Base-by-base conservation (phyloP, 208 protist genomes). In the Trichomonas vaginalis region DNA sequence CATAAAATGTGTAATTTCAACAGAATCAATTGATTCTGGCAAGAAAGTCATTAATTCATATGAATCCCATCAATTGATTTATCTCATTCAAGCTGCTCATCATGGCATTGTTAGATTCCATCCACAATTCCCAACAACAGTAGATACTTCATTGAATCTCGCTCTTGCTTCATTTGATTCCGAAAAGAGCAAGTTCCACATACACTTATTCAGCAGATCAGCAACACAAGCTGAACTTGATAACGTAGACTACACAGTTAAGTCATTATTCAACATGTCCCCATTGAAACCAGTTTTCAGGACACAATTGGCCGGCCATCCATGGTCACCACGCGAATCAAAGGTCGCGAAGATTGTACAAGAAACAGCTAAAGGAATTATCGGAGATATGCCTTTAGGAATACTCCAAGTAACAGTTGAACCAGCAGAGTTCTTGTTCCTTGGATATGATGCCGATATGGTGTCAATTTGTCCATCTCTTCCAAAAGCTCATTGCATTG, bases 361-460 rank as follows among this genome's bases (percentile, higher is more conserved):
- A 15, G 40, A 90, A 35, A 48, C 82, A 12, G 46, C 6, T n/a
- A 37, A 48, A 9, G 42, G 27, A 48, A 9, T n/a, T 23, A 39
- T 23, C 32, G 82, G 82, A 12, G 42, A 48, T 23, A 90, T 35
- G 37, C 8, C 6, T 48, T 32, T 90, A 35, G 10, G 23, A 39
- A 3, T 90, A 12, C 10, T 48, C 1, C 37, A 46, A 0, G 82
- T 90, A 35, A 90, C 82, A 23, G 48, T 90, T 48, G 82, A 90
- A 48, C 82, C 82, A 48, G n/a, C 82, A 45, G 23, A 90, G 21
- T 37, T 90, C 15, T 15, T 35, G 1, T 27, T 39, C 8, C 82
- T 90, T 90, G 82, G 82, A 1, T 90, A 90, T 40, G 82, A 90
- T n/a, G 42, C 40, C n/a, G 82, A 90, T 35, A 90, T 90, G 82